Base-by-base conservation (phyloP, 805 yeast genomes). In the Monosporozyma aerobia region DNA sequence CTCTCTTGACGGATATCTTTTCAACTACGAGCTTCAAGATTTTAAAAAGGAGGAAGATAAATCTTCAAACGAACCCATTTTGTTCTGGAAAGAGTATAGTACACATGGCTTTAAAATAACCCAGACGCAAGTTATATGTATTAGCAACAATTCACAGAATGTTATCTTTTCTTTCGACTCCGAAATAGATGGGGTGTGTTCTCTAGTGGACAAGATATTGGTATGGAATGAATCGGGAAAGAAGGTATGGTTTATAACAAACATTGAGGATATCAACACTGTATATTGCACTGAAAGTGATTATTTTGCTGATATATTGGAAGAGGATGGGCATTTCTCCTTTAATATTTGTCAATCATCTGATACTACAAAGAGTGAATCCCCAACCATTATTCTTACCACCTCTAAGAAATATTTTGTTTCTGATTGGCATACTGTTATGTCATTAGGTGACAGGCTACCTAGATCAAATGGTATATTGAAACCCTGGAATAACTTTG, bases 181-280 rank as follows among this genome's bases (percentile, higher is more conserved):
- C 2, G 25, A 22, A 2, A 40, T 54, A 32, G 48, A 51, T 14
- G 52, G 51, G 9, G 39, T 33, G 3, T 2, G 16, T 9, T 49
- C 32, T 7, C 5, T 27, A 25, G 9, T 22, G 5, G 52, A 53
- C 11, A 43, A 41, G 3, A 16, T 54, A 11, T 27, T 49, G 11
- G 6, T 51, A 3, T 51, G 51, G 54, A 50, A 48, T 35, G 16
- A n/a, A 16, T 33, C 39, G 3, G 27, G 5, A 35, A 48, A 46
- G 3, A n/a, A 25, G 7, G 35, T 54, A 11, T 44, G 45, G 48
- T 50, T 23, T 43, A 3, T 43, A 5, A 5, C 23, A 22, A 10
- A 43, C 13, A 43, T 43, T 11, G 30, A 43, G 8, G 11, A 13
- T 8, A 23, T 23, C 13, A 29, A 43, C 5, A 13, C 29, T 9